Evolutionary conservation across 768 basidiomycete genomes (phyloP).

Genomic region (Trametes gibbosa): DNA sequence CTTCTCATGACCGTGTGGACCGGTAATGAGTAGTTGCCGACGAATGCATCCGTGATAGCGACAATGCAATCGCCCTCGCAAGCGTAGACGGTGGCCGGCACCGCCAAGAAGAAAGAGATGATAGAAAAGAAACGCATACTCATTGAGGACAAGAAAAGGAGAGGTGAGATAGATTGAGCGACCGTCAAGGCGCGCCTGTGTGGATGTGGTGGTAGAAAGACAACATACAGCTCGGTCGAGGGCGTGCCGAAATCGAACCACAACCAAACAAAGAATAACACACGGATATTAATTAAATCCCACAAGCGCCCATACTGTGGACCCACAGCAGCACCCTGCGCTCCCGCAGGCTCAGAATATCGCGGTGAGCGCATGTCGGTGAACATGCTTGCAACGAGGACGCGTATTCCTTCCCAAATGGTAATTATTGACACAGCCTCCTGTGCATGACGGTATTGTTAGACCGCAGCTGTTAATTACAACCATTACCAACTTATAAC

Average conservation of each 20-base stretch:
- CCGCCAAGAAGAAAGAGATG: slow-evolving; percentile 21
- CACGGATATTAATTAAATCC: neutral
- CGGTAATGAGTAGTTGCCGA: slow-evolving; percentile 46
- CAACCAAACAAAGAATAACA: slow-evolving; percentile 11
- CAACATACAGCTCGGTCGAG: neutral
- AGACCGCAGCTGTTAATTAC: no score
- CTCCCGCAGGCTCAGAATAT: no score
- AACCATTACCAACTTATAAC: no score
- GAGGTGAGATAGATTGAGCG: neutral
- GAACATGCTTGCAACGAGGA: no score
- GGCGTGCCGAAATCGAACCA: neutral
- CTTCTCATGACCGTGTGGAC: slow-evolving; percentile 37
- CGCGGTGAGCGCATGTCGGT: no score
- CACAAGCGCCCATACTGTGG: neutral
- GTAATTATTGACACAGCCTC: no score
- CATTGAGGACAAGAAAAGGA: neutral
- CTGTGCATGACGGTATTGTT: no score
- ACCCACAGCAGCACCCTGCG: neutral
- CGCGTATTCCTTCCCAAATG: no score
- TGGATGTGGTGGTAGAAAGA: slow-evolving; percentile 2
- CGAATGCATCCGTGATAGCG: slow-evolving; percentile 54
- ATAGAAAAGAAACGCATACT: slow-evolving; percentile 22
- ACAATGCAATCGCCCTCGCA: slow-evolving; percentile 73
- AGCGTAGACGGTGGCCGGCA: slow-evolving; percentile 43
- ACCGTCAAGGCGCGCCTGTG: slow-evolving; percentile 4